Percentiles rank a stretch among this genome's conserved stretches.
Conservation (phyloP, 192 early-diverging fungal genomes). For the Phycomyces blakesleeanus region DNA sequence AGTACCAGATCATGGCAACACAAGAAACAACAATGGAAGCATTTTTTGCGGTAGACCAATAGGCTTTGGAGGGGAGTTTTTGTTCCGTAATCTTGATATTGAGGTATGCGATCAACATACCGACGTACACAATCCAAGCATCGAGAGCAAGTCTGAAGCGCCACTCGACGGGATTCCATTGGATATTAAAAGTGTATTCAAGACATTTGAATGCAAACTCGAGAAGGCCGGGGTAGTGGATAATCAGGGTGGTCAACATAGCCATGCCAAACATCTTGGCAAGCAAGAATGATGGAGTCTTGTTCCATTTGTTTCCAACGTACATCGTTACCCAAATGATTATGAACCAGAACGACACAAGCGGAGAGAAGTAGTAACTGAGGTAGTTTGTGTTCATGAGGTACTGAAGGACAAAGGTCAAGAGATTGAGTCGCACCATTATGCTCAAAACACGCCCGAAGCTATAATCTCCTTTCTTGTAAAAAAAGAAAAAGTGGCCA, state of each 20-base stretch:
- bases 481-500: conserved; percentile 74
- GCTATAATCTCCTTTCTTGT: conserved; percentile 67
- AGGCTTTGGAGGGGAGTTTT: conserved; percentile 24
- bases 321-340: conserved; percentile 72
- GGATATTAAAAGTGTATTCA: conserved; percentile 42
- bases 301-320: conserved; percentile 46
- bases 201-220: conserved; percentile 43
- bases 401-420: conserved; percentile 63
- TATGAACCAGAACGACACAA: conserved; percentile 70
- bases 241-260: conserved; percentile 31
- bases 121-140: conserved; percentile 63
- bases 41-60: conserved; percentile 41
- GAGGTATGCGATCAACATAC: conserved; percentile 59
- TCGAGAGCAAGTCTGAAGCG: conserved; percentile 70
- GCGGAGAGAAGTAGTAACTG: conserved; percentile 78
- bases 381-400: conserved; percentile 68
- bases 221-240: conserved; percentile 42
- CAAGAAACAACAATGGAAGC: conserved; percentile 35
- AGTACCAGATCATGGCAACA: conserved; percentile 50
- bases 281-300: conserved; percentile 43
- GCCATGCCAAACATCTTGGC: conserved; percentile 49
- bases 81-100: conserved; percentile 43
- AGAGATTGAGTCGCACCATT: conserved; percentile 65
- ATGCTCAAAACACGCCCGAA: conserved; percentile 58
- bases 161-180: conserved; percentile 70